Evolutionary conservation across 2,329 filamentous ascomycete genomes (phyloP), one percentile per base, ranked within the genome.

Genomic region (Fusarium proliferatum): DNA sequence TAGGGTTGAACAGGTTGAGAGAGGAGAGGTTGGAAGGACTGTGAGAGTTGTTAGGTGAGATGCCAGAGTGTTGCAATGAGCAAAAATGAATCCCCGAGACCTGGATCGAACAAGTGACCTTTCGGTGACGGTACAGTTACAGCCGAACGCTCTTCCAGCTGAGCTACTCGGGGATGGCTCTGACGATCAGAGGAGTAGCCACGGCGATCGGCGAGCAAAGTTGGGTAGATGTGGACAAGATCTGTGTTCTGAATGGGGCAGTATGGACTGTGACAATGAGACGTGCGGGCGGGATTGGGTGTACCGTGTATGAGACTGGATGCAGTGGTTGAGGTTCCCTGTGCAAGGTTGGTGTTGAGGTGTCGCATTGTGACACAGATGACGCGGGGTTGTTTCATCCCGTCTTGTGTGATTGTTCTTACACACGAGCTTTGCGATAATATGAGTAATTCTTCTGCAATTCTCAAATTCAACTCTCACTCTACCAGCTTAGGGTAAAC

Each of bases 1-100:
- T n/a, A 82, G 84, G 64, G 77, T 90, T 16, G 85, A 85, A 61
- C 81, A 82, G 30, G 87, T 89, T 19, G 86, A 87, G 72, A 82
- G 82, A 60, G 87, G 88, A 0, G 85, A 87, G 76, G 76, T 86
- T 23, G 87, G 87, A 2, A 82, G 72, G 38, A 76, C 72, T 28
- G 85, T 88, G 55, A 84, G 88, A 73, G 48, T 75, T 53, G 76
- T 78, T 52, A 72, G 76, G 33, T 77, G n/a, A 42, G 41, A 23
- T 23, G 23, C 15, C 21, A 34, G 53, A 26, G 6, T 21, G 9
- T 48, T n/a, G 6, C 26, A 48, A 36, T 33, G 28, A 48, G n/a
- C 39, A 60, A 60, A 60, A 60, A 39, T 26, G 34, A 60, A 41
- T 60, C 57, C 57, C 57, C 57, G 57, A 60, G 46, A 61, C 58